These are phyloP conservation scores for Rhodotorula taiwanensis DNA, from an alignment of 768 basidiomycete species.

Conservation along the genomic window DNA sequence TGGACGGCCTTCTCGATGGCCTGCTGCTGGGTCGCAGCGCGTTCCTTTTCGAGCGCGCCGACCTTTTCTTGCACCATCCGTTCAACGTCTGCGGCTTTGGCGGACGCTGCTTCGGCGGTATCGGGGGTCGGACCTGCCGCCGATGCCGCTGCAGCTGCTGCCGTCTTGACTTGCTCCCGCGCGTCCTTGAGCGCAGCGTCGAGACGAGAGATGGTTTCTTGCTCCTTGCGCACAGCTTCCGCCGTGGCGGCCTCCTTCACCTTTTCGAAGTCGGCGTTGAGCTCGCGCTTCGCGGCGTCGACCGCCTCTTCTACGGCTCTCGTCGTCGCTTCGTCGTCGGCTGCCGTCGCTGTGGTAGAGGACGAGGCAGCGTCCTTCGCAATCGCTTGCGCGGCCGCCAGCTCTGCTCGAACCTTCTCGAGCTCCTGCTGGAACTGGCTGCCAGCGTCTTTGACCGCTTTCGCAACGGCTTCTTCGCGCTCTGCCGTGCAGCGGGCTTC, in stretches of 20 bases:
- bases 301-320: slow-evolving; percentile 43
- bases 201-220: slow-evolving; percentile 40
- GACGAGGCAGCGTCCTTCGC: too few relatives aligned
- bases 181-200: slow-evolving; percentile 28
- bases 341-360: neutral
- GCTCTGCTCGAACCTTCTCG: slow-evolving; percentile 9
- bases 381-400: slow-evolving; percentile 14
- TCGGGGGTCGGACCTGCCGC: too few relatives aligned
- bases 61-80: slow-evolving; percentile 55
- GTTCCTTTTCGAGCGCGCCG: slow-evolving; percentile 50
- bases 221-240: slow-evolving; percentile 47
- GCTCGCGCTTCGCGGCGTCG: slow-evolving; percentile 39
- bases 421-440: slow-evolving; percentile 36
- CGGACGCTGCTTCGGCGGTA: neutral
- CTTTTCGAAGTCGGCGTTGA: slow-evolving; percentile 44
- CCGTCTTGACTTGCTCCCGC: slow-evolving; percentile 26
- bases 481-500: slow-evolving; percentile 28
- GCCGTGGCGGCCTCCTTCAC: slow-evolving; percentile 43
- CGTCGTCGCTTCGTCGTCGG: slow-evolving; percentile 28
- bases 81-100: slow-evolving; percentile 30
- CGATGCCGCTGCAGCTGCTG: neutral
- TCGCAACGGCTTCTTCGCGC: slow-evolving; percentile 33
- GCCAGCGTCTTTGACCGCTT: slow-evolving; percentile 36
- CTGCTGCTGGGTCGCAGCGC: slow-evolving; percentile 25
- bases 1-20: slow-evolving; percentile 42